Evolutionary conservation across 139 green algal species (phyloP), one percentile per base, ranked within the genome.

Genomic region (Chlamydomonas sphaeroides): DNA sequence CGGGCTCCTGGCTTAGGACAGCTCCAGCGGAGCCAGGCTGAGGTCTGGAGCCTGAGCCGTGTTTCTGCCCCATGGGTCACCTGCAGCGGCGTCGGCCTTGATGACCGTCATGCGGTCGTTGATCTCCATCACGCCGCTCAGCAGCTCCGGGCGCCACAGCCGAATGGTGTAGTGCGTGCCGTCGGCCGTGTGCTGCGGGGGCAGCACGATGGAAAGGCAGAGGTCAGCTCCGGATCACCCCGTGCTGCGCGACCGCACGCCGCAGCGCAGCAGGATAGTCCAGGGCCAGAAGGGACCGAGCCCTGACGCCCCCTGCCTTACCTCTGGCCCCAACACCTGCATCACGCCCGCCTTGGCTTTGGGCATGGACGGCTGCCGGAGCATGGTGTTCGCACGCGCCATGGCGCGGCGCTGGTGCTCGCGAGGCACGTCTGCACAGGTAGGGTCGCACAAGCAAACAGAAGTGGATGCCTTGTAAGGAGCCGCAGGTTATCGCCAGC

Each of bases 91-190:
- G 49, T 86, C 80, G 1, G 61, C 70, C 61, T 75, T 74, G 48
- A 68, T 15, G 4, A 86, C 61, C 20, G 48, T 39, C 45, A 81
- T 62, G 4, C 38, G 56, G 14, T 86, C 62, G 38, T 68, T 79
- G 6, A 86, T 57, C 72, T 83, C 82, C 20, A 87, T 38, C 15
- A 78, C 65, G n/a, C 82, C 66, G 21, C 62, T 65, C 7, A 87
- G 48, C 72, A 80, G 45, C 65, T 87, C 82, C 0, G 82, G 72
- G 36, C 72, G 65, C 82, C 82, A 87, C 63, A 87, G 82, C 65
- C 51, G 49, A 15, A 87, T 36, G 23, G 42, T 65, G 75, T 82
- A 82, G n/a, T 51, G 75, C 45, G 75, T 65, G 42, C 75, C 75
- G 6, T 32, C 48, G 10, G 75, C 23, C 30, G 75, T 82, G 45